Evolutionary conservation across 1,139 yeast species (phyloP), one percentile per base, ranked within the genome.

Genomic region (Komagataea norvegica): DNA sequence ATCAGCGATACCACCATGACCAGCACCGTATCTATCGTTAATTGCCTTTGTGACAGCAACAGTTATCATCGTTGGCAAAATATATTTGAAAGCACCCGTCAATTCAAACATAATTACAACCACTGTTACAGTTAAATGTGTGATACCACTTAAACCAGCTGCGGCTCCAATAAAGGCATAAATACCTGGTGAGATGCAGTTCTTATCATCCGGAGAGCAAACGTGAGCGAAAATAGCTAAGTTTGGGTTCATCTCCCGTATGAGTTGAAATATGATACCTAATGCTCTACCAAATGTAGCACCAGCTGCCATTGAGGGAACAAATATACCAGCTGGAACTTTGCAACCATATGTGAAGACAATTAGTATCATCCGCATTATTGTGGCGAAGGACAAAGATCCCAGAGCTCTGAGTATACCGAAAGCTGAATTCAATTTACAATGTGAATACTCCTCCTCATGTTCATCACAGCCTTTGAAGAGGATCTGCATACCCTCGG

Each of bases 131-230:
- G 96, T 88, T 46, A 93, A 65, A 50, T 91, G 86, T 1, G 98
- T 91, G 16, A 88, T 87, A 4, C 98, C 98, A 57, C 95, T 81
- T 34, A 93, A 68, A 0, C 96, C 88, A 2, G 97, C 93, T 1
- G 94, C 97, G 0, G 98, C 97, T 2, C 98, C 99, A n/a, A 93
- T 72, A 43, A 93, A 81, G 0, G 98, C 95, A 60, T 89, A 91
- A 0, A 94, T 87, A 1, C 96, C 97, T 0, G 96, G 94, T 3
- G 89, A 85, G 17, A 89, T 75, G 53, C 95, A 86, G 2, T 51
- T 47, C 0, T 74, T 65, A 17, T 59, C 65, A 25, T 59, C 70
- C 3, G 60, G 53, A 1, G 61, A 55, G 45, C 77, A 71, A 1
- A 62, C 64, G 11, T 62, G 55, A 3, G 70, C 43, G 51, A 84